Evolutionary conservation across 495 filamentous ascomycete species (phyloP).

Genomic region (Hyphodiscus hymeniophilus): DNA sequence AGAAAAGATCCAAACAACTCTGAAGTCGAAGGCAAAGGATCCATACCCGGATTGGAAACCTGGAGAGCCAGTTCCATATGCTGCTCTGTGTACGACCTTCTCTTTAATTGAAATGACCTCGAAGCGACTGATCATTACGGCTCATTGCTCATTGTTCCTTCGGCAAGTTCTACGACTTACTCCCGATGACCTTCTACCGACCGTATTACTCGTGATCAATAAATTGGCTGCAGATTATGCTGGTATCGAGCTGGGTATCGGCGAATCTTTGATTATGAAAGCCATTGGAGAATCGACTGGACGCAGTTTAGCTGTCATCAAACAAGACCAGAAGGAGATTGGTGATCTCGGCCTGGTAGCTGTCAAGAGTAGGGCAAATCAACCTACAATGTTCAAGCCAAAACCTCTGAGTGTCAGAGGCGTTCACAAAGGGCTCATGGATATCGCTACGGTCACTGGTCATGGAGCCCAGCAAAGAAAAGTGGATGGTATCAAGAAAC

Average conservation of each 20-base stretch:
- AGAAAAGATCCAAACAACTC: slow-evolving; percentile 72
- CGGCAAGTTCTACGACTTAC: slow-evolving; percentile 88
- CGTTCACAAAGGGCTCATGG: slow-evolving; percentile 82
- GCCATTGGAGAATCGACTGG: slow-evolving; percentile 92
- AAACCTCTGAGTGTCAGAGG: slow-evolving; percentile 80
- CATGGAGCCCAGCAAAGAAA: slow-evolving; percentile 86
- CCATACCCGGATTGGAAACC: slow-evolving; percentile 91
- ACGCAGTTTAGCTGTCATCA: slow-evolving; percentile 77
- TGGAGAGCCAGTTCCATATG: slow-evolving; percentile 86
- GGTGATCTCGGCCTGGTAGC: slow-evolving; percentile 92
- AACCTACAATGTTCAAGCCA: slow-evolving; percentile 95
- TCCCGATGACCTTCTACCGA: slow-evolving; percentile 77
- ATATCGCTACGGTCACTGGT: slow-evolving; percentile 77
- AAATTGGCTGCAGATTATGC: slow-evolving; percentile 95
- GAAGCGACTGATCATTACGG: slow-evolving; percentile 77
- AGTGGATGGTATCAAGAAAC: slow-evolving; percentile 88
- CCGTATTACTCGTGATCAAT: slow-evolving; percentile 92
- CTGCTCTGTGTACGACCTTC: slow-evolving; percentile 89
- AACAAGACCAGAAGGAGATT: slow-evolving; percentile 89
- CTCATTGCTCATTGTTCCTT: slow-evolving; percentile 83
- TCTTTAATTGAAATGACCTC: slow-evolving; percentile 88
- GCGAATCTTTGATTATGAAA: slow-evolving; percentile 97
- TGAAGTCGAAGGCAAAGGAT: slow-evolving; percentile 58
- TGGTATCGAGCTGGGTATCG: slow-evolving; percentile 92
- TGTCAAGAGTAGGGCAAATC: slow-evolving; percentile 86